Evolutionary conservation across 208 protist genomes (phyloP).

Genomic region (Trypanosomatidae sp.): DNA sequence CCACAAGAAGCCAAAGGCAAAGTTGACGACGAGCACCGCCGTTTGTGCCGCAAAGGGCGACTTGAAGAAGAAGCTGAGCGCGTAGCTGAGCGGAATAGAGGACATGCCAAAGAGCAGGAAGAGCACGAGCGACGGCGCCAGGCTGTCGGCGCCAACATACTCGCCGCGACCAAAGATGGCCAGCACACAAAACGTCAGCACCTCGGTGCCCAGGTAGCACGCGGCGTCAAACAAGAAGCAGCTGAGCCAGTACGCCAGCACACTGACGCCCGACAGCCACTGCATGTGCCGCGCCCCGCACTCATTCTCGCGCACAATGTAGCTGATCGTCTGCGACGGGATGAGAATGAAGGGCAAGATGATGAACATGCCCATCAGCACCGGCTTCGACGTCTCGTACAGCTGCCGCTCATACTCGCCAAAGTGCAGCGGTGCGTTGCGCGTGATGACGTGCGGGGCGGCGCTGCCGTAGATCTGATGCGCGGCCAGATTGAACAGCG

Average conservation of each 20-base stretch:
- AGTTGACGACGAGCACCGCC: slow-evolving; percentile 68
- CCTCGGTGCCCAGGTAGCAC: slow-evolving; percentile 44
- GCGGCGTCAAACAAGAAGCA: slow-evolving; percentile 61
- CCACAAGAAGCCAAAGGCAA: slow-evolving; percentile 71
- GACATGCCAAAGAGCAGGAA: slow-evolving; percentile 61
- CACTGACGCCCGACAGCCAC: slow-evolving; percentile 57
- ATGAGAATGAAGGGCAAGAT: slow-evolving; percentile 74
- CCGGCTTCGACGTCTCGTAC: slow-evolving; percentile 25
- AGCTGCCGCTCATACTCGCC: slow-evolving; percentile 40
- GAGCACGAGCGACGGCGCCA: slow-evolving; percentile 33
- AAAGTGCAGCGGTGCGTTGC: slow-evolving; percentile 54
- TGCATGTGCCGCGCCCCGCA: slow-evolving; percentile 65
- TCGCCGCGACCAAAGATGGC: slow-evolving; percentile 55
- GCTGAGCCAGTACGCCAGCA: slow-evolving; percentile 64
- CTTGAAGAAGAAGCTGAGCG: slow-evolving; percentile 73
- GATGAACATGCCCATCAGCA: slow-evolving; percentile 66
- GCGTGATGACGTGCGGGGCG: slow-evolving; percentile 12
- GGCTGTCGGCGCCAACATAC: slow-evolving; percentile 32
- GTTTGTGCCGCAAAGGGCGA: slow-evolving; percentile 59
- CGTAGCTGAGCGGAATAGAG: slow-evolving; percentile 56
- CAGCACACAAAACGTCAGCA: slow-evolving; percentile 47
- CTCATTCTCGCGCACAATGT: slow-evolving; percentile 70
- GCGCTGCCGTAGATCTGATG: slow-evolving; percentile 22
- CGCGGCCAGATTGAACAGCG: slow-evolving; percentile 36
- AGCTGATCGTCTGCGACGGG: slow-evolving; percentile 61